These are phyloP conservation scores for Silene coronaria DNA, from an alignment of 179 eudicot genomes.

Conservation along the genomic window DNA sequence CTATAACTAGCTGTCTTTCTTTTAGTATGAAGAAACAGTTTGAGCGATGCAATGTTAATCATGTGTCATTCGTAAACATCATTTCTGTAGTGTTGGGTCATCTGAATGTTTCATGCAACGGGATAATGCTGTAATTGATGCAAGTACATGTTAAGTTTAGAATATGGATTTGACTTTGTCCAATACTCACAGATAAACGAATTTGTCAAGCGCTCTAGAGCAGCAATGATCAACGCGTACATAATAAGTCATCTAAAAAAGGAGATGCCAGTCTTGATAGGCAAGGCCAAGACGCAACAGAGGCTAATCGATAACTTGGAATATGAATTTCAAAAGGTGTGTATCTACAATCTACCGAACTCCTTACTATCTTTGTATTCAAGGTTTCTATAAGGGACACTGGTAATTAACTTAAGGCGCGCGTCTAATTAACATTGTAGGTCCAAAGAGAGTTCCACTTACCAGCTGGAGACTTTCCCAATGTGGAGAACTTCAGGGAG, in stretches of 20 bases:
- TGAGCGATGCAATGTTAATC: neutral
- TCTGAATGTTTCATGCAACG: too few relatives aligned
- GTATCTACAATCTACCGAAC: neutral
- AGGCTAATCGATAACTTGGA: slow-evolving; percentile 63
- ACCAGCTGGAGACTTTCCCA: slow-evolving; percentile 81
- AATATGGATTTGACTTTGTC: neutral
- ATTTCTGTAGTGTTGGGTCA: too few relatives aligned
- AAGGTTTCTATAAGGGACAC: neutral
- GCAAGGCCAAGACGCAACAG: slow-evolving; percentile 72
- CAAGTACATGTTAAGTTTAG: too few relatives aligned
- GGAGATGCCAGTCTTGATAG: slow-evolving; percentile 87
- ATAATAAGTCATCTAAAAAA: slow-evolving; percentile 81
- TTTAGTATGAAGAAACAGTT: too few relatives aligned
- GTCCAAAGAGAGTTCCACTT: slow-evolving; percentile 69
- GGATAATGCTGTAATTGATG: too few relatives aligned
- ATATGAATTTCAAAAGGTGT: slow-evolving; percentile 64
- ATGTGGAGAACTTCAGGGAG: slow-evolving; percentile 64
- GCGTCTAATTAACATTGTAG: slow-evolving; percentile 26
- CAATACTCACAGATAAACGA: slow-evolving; percentile 58
- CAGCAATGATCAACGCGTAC: slow-evolving; percentile 85
- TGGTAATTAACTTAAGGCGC: neutral
- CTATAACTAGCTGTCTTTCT: too few relatives aligned
- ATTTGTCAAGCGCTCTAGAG: slow-evolving; percentile 95
- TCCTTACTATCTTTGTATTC: neutral
- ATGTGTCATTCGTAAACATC: neutral